Conservation (phyloP, 164 flowering plant genomes). For the Stephania yunnanensis region DNA sequence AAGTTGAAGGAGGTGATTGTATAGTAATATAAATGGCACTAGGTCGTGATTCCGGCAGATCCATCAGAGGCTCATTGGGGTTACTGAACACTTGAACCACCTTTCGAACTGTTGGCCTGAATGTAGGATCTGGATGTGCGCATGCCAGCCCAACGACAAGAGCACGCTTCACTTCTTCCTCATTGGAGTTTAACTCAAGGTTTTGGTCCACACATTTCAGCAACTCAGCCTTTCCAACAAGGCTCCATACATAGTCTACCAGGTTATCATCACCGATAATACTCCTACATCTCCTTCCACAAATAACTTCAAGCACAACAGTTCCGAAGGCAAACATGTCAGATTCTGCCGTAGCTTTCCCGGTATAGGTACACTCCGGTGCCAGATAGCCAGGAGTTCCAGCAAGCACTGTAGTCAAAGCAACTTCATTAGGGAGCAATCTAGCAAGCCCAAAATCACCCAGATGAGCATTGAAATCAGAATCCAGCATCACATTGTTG, state of each 20-base stretch:
- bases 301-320: slow-evolving; percentile 37
- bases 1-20: slow-evolving; percentile 11
- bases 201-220: slow-evolving; percentile 26
- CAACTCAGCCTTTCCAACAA: slow-evolving; percentile 20
- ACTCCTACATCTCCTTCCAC: slow-evolving; percentile 18
- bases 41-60: slow-evolving; percentile 33
- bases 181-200: slow-evolving; percentile 21
- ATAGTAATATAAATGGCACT: slow-evolving; percentile 27
- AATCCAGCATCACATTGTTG: slow-evolving; percentile 46
- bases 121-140: slow-evolving; percentile 31
- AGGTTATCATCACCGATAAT: slow-evolving; percentile 26
- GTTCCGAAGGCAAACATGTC: slow-evolving; percentile 43
- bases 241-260: slow-evolving; percentile 34
- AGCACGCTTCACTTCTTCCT: slow-evolving; percentile 29
- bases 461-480: slow-evolving; percentile 32
- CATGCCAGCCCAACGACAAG: slow-evolving; percentile 31
- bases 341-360: slow-evolving; percentile 31
- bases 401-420: slow-evolving; percentile 32
- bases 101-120: slow-evolving; percentile 36
- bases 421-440: slow-evolving; percentile 24
- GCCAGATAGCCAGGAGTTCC: slow-evolving; percentile 46
- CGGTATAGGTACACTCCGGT: slow-evolving; percentile 33
- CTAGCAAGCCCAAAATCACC: slow-evolving; percentile 50
- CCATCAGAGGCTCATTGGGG: slow-evolving; percentile 39
- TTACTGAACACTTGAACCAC: slow-evolving; percentile 42